Conservation (phyloP, 2,329 filamentous ascomycete genomes). For the Parasarocladium wereldwijsianum region DNA sequence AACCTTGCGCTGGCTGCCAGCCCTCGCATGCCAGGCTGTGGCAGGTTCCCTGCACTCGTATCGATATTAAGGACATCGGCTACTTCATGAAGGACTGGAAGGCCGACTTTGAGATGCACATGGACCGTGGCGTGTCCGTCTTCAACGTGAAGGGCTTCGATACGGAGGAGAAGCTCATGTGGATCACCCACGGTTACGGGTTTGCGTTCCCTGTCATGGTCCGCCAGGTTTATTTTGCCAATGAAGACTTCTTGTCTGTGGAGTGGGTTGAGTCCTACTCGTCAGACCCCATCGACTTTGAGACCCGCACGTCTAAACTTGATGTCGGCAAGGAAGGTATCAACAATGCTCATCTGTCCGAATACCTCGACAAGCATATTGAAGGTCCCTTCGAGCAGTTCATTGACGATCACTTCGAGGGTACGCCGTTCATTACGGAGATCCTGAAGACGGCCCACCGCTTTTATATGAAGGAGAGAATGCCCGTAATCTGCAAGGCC, state of each 20-base stretch:
- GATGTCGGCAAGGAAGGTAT: constrained; percentile 84
- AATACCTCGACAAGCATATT: constrained; percentile 92
- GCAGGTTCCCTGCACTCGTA: constrained; percentile 95
- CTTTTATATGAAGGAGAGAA: constrained; percentile 78
- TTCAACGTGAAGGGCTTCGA: constrained; percentile 85
- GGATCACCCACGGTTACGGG: constrained; percentile 93
- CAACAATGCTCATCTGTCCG: constrained; percentile 63
- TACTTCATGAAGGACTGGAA: constrained; percentile 99
- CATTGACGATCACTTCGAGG: constrained; percentile 91
- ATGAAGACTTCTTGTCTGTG: constrained; percentile 83
- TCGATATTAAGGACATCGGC: constrained; percentile 95
- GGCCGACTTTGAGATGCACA: constrained; percentile 86
- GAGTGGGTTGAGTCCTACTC: constrained; percentile 83
- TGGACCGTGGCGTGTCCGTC: constrained; percentile 74
- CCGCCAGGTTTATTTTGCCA: constrained; percentile 81
- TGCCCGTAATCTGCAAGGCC: constrained; percentile 84
- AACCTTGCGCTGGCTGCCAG: constrained; percentile 89
- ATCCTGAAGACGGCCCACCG: constrained; percentile 93
- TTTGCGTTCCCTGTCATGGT: constrained; percentile 87
- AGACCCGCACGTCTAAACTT: constrained; percentile 74
- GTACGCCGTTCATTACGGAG: constrained; percentile 86
- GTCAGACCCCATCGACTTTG: constrained; percentile 56
- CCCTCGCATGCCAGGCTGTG: constrained; percentile 89
- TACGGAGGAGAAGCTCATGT: constrained; percentile 56
- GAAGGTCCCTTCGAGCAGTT: constrained; percentile 86